Percentiles rank a stretch among this genome's conserved stretches.
Evolutionary conservation across 2,329 filamentous ascomycete species (phyloP).

Genomic region (Ascochyta lentis): DNA sequence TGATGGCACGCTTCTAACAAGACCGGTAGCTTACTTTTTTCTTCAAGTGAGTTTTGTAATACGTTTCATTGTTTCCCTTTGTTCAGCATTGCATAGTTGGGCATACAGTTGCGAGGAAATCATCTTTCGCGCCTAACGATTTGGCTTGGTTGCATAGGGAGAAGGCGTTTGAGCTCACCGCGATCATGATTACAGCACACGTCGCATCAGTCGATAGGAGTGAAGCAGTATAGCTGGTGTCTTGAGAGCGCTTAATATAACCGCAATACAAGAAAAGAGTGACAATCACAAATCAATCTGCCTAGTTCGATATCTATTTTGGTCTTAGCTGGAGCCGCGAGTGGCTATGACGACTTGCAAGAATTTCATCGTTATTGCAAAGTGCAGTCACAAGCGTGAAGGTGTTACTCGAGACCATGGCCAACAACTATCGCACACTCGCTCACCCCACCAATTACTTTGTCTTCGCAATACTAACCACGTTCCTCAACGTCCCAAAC

Average conservation of each 20-base stretch:
- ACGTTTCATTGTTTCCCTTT: slow-evolving; percentile 2
- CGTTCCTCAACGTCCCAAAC: slow-evolving; percentile 81
- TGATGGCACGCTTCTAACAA: slow-evolving; percentile 9
- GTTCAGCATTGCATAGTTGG: slow-evolving; percentile 19
- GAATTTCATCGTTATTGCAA: too few relatives aligned
- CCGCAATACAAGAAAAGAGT: not conserved
- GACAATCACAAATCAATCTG: not conserved
- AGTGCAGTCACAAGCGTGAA: too few relatives aligned
- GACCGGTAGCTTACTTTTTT: not conserved
- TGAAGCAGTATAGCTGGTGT: not conserved
- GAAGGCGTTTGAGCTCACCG: slow-evolving; percentile 1
- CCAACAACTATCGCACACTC: not conserved
- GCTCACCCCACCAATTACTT: slow-evolving; percentile 11
- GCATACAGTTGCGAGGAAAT: not conserved
- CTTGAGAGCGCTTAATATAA: not conserved
- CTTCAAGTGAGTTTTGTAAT: not conserved
- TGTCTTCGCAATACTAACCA: slow-evolving; percentile 51
- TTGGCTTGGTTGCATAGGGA: slow-evolving; percentile 5
- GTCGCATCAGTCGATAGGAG: not conserved
- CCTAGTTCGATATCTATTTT: not conserved
- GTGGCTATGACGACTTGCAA: too few relatives aligned
- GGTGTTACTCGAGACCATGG: not conserved
- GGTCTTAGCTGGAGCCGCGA: too few relatives aligned
- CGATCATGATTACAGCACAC: not conserved
- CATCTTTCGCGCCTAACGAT: not conserved